Base-by-base conservation (phyloP, 768 basidiomycete genomes). In the Leccinum disarticulatum region DNA sequence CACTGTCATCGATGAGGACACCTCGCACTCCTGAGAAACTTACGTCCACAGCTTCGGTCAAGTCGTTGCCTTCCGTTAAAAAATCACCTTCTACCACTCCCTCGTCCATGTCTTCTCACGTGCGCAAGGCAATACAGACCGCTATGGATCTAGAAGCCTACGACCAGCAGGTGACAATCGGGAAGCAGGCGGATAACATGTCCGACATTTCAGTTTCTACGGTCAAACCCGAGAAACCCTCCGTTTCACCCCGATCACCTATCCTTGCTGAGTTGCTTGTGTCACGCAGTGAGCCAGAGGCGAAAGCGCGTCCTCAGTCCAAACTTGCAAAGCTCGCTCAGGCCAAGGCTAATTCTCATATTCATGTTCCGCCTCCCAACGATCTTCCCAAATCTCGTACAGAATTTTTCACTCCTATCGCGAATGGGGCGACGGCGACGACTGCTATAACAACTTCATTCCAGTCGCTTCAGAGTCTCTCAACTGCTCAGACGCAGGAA, bases 371-470 rank as follows among this genome's bases (percentile, higher is more conserved):
- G 55, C 73, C 69, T 53, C 70, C 67, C 36, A 73, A 66, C 51
- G 71, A 74, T 8, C 72, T 83, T 56, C 80, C 79, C n/a, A 75
- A 72, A 50, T 63, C 81, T 51, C 83, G 73, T 53, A 91, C 90
- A 6, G 85, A 91, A 68, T 89, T 87, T 68, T 74, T 91, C 11
- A 87, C 83, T 15, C 90, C 91, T 2, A 90, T 88, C 49, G 88
- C 87, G n/a, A 92, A 92, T 67, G 89, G 90, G 0, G 76, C 87
- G 3, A 86, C 88, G n/a, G 90, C 85, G 13, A 92, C 90, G 0
- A 91, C 90, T 15, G 90, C 90, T 2, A 92, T 92, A 67, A 92
- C 90, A 0, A 91, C 90, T 2, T 86, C 87, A 0, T 91, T 90
- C 62, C 90, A 91, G 60, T 84, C 86, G 7, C 77, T 91, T 30